Percentiles rank a stretch among this genome's conserved stretches.
These are phyloP conservation scores for Metschnikowia orientalis DNA, from an alignment of 805 yeast genomes.

Conservation along the genomic window DNA sequence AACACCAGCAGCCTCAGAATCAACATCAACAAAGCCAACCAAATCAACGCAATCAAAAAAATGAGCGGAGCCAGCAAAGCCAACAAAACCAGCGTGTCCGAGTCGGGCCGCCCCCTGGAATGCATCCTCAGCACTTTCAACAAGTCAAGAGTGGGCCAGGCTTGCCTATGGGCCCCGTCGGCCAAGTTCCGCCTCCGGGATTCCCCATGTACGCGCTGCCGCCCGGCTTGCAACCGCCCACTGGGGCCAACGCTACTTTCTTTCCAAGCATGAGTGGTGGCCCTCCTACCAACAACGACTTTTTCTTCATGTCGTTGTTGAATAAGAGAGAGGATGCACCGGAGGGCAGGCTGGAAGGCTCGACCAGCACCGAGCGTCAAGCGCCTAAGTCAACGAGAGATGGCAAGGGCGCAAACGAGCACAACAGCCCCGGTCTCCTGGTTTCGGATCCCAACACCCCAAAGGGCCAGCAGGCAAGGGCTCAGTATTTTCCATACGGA, in stretches of 20 bases:
- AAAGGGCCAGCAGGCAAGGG: constrained; percentile 1
- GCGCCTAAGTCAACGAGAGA: too few species aligned
- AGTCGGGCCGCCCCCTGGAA: constrained; percentile 4
- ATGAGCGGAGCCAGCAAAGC: background rate
- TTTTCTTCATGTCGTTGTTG: constrained; percentile 46
- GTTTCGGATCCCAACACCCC: background rate
- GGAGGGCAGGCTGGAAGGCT: too few species aligned
- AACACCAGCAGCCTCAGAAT: constrained; percentile 2
- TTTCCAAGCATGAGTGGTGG: constrained; percentile 4
- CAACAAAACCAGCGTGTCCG: constrained; percentile 1
- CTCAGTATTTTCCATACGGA: constrained; percentile 2
- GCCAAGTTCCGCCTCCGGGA: constrained; percentile 2
- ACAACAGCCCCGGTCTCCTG: background rate
- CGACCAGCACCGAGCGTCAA: too few species aligned
- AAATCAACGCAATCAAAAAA: background rate
- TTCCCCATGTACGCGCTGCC: too few species aligned
- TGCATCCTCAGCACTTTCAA: too few species aligned
- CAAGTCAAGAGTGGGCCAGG: too few species aligned
- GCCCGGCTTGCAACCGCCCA: too few species aligned
- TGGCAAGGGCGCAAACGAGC: too few species aligned
- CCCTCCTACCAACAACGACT: constrained; percentile 27
- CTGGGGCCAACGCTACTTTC: too few species aligned
- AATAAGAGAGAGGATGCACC: constrained; percentile 33
- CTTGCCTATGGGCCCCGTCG: too few species aligned
- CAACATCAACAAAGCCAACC: background rate